Conservation (phyloP, 2,329 filamentous ascomycete species). For the Capronia epimyces region DNA sequence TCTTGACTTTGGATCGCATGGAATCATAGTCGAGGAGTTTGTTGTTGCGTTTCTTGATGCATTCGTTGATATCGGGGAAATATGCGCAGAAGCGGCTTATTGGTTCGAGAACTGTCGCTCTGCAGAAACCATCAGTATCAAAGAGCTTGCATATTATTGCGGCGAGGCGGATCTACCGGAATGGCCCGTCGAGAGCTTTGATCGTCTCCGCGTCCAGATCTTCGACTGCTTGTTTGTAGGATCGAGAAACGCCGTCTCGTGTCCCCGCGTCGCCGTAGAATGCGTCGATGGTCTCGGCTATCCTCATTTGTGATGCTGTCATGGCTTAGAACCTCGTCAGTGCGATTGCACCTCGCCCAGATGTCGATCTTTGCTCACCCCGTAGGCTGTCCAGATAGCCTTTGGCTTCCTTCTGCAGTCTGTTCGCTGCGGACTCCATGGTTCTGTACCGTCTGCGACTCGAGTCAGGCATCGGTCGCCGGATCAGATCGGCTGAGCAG, state of each 20-base stretch:
- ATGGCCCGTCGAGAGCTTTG: constrained; percentile 94
- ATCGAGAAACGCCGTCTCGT: constrained; percentile 88
- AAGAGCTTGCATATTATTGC: not conserved
- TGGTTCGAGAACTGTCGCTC: constrained; percentile 88
- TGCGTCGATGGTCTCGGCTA: constrained; percentile 97
- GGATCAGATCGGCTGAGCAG: not conserved
- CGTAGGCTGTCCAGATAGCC: constrained; percentile 93
- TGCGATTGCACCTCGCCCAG: not conserved
- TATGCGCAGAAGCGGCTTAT: constrained; percentile 96
- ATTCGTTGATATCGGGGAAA: constrained; percentile 98
- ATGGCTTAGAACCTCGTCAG: constrained; percentile 59
- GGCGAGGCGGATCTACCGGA: constrained; percentile 53
- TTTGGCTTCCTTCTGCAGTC: constrained; percentile 95
- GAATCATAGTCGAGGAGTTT: constrained; percentile 98
- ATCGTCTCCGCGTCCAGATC: constrained; percentile 97
- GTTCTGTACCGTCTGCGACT: constrained; percentile 77
- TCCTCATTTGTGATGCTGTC: constrained; percentile 98
- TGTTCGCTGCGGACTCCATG: constrained; percentile 89
- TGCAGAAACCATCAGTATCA: constrained; percentile 31
- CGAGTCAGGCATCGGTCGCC: not conserved
- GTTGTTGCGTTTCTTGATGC: constrained; percentile 98
- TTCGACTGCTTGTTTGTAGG: constrained; percentile 97
- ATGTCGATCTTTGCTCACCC: constrained; percentile 49
- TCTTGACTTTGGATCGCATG: constrained; percentile 92
- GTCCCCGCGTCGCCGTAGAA: constrained; percentile 97